Evolutionary conservation across 805 yeast genomes (phyloP).

Genomic region (Kodamaea neixiangensis): DNA sequence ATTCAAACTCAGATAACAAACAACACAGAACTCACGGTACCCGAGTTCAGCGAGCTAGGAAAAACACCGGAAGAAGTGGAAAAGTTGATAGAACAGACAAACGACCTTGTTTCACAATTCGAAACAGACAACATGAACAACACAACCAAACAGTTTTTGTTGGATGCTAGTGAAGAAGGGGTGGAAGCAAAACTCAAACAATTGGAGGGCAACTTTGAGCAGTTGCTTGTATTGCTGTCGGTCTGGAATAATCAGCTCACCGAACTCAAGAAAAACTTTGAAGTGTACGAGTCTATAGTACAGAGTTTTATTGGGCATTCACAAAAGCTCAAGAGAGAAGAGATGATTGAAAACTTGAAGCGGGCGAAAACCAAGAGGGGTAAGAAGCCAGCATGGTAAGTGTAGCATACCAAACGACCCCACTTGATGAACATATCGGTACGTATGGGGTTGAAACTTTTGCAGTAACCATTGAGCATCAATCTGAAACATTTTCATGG

Average conservation of each 20-base stretch:
- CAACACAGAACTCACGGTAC: constrained; percentile 19
- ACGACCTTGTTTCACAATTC: constrained; percentile 27
- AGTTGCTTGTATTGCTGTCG: constrained; percentile 30
- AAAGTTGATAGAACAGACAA: constrained; percentile 26
- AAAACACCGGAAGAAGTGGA: constrained; percentile 31
- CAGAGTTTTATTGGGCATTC: constrained; percentile 90
- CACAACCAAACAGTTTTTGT: constrained; percentile 29
- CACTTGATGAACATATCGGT: too few relatives aligned
- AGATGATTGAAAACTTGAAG: constrained; percentile 33
- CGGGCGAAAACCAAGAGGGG: constrained; percentile 5
- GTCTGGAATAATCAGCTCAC: constrained; percentile 55
- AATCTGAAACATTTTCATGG: too few relatives aligned
- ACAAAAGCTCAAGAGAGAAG: constrained; percentile 67
- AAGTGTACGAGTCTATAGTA: constrained; percentile 81
- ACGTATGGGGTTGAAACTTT: too few relatives aligned
- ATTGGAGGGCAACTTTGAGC: constrained; percentile 25
- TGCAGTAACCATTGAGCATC: too few relatives aligned
- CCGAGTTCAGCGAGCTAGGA: constrained; percentile 33
- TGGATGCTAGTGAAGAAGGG: constrained; percentile 17
- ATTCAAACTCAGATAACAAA: neutral
- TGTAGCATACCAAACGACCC: neutral
- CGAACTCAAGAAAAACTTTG: constrained; percentile 62
- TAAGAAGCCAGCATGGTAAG: constrained; percentile 5
- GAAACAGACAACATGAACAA: constrained; percentile 38
- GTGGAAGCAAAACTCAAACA: constrained; percentile 35